These are phyloP conservation scores for Artemisia argyi DNA, from an alignment of 129 eudicot genomes.

Conservation along the genomic window DNA sequence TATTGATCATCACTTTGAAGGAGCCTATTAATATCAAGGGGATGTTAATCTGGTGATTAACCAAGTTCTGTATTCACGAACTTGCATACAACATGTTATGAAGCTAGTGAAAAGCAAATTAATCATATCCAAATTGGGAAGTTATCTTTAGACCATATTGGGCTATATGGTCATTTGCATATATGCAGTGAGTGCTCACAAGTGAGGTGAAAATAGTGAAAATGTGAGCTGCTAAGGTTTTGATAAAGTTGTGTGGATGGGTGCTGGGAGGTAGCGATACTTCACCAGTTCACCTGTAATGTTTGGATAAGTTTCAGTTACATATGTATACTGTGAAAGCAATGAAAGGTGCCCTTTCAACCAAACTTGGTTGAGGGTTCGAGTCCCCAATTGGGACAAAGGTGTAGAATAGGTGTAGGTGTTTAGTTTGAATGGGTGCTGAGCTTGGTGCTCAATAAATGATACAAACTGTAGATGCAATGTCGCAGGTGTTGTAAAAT, in stretches of 20 bases:
- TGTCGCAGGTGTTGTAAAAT: too few species aligned
- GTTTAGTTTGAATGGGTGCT: too few species aligned
- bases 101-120: not conserved
- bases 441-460: too few species aligned
- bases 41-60: not conserved
- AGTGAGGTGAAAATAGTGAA: not conserved
- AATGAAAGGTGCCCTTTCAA: too few species aligned
- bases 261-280: too few species aligned
- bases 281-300: too few species aligned
- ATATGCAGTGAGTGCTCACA: not conserved
- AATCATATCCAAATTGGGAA: not conserved
- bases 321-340: too few species aligned
- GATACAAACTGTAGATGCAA: too few species aligned
- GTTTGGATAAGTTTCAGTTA: too few species aligned
- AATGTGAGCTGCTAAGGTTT: not conserved
- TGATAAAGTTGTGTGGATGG: not conserved
- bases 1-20: conserved; percentile 5
- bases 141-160: not conserved
- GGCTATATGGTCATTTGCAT: not conserved
- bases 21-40: not conserved
- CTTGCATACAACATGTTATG: not conserved
- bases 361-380: too few species aligned
- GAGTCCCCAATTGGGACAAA: not conserved
- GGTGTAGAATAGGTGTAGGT: not conserved
- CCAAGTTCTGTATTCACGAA: not conserved